Base-by-base conservation (phyloP, 805 yeast genomes). In the Nakazawaea wyomingensis region DNA sequence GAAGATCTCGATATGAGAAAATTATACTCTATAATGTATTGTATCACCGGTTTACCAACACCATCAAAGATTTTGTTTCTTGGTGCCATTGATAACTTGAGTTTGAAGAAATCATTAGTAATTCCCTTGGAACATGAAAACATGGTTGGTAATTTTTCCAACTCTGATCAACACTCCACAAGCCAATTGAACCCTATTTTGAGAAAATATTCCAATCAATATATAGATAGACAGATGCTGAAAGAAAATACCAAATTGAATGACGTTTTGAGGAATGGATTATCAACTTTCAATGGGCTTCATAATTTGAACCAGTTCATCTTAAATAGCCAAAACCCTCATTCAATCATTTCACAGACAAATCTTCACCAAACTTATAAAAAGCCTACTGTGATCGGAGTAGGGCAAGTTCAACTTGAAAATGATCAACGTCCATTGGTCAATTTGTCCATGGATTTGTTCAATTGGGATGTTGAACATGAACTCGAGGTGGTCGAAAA, bases 401-500 rank as follows among this genome's bases (percentile, higher is more conserved):
- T 34, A 4, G 37, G 37, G 6, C 27, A 34, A 18, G 8, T 7
- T 10, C 7, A 17, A 5, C 3, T 7, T 13, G 24, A 30, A 7
- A 16, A 8, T 6, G 30, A 35, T 14, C 18, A 35, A 17, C 18
- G 32, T 10, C 14, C 8, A 11, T 29, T 29, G 16, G 7, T 29
- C 11, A 13, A n/a, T 3, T 24, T 24, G 20, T 9, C 38, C 6
- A 14, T 24, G 21, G 30, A 22, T 16, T 26, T 35, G n/a, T 35
- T 24, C 21, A 10, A 35, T 1, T 35, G 38, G 38, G 24, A 35
- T 16, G 7, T 22, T 7, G 38, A 35, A 14, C 13, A 14, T 4
- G 38, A 35, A 16, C 24, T 35, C 16, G 38, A 35, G 14, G 69
- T 69, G 44, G 68, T 87, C 64, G 85, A 86, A 73, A 79, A 82